Conservation (phyloP, 1,284 basidiomycete genomes). For the Earliella scabrosa region DNA sequence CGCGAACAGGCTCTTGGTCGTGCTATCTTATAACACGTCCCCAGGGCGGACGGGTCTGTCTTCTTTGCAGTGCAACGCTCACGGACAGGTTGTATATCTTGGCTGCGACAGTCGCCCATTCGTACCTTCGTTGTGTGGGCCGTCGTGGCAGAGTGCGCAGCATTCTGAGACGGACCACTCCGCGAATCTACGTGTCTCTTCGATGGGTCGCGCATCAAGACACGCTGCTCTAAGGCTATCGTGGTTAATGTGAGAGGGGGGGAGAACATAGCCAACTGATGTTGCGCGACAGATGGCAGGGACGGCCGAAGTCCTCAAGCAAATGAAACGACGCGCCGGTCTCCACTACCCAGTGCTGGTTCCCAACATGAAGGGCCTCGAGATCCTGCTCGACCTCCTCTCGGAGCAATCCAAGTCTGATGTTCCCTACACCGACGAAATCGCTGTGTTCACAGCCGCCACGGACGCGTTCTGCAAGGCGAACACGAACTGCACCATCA, state of each 20-base stretch:
- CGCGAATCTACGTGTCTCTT: too few species aligned
- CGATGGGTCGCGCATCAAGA: neutral
- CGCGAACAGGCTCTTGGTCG: too few species aligned
- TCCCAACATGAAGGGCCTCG: constrained; percentile 83
- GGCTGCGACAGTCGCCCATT: too few species aligned
- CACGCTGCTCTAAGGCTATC: neutral
- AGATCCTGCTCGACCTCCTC: constrained; percentile 64
- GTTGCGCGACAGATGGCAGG: constrained; percentile 75
- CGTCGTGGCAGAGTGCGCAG: too few species aligned
- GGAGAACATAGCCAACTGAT: neutral
- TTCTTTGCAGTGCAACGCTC: too few species aligned
- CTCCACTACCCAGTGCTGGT: constrained; percentile 86
- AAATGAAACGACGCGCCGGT: constrained; percentile 55
- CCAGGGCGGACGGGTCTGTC: too few species aligned
- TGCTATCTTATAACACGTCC: too few species aligned
- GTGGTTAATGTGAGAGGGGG: neutral
- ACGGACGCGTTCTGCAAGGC: constrained; percentile 87
- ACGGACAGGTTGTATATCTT: too few species aligned
- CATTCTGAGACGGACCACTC: too few species aligned
- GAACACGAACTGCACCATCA: constrained; percentile 83
- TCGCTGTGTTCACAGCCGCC: constrained; percentile 90
- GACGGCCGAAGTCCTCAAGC: constrained; percentile 71
- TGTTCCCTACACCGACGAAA: constrained; percentile 72
- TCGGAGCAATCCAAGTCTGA: constrained; percentile 38
- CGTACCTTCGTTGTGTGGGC: too few species aligned